Evolutionary conservation across 345 rosid genomes (phyloP).

Genomic region (Syzygium jambos): DNA sequence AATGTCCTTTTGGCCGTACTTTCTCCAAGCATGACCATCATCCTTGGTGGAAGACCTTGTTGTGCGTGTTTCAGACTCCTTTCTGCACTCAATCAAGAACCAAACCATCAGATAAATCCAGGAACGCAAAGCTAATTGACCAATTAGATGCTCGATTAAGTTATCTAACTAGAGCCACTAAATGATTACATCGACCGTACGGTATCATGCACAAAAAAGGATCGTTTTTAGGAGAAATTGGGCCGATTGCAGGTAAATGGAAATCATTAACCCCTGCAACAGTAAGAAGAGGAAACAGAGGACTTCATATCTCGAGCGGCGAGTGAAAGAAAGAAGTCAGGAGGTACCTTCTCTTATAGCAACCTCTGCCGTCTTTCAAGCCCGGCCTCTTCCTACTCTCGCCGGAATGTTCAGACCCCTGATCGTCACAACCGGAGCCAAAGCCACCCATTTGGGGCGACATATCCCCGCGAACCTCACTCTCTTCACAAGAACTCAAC

Average conservation of each 20-base stretch:
- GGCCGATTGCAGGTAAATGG: neutral
- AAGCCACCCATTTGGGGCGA: neutral
- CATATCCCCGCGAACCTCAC: constrained; percentile 17
- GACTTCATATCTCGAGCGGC: neutral
- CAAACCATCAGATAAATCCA: neutral
- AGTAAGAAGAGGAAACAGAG: neutral
- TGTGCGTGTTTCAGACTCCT: constrained; percentile 28
- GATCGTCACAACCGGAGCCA: neutral
- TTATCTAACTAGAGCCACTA: neutral
- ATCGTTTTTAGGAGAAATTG: neutral
- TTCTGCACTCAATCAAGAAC: constrained; percentile 32
- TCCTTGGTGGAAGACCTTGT: constrained; percentile 12
- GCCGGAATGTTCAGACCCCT: constrained; percentile 40
- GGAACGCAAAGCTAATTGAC: neutral
- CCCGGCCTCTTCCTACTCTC: constrained; percentile 44
- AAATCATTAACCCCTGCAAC: neutral
- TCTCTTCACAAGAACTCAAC: constrained; percentile 1
- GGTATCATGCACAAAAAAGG: neutral
- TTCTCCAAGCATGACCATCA: constrained; percentile 74
- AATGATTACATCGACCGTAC: neutral
- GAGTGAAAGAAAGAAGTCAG: neutral
- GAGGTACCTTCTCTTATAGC: constrained; percentile 75
- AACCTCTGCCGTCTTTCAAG: constrained; percentile 49
- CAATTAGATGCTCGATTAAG: neutral
- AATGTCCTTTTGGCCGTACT: constrained; percentile 82